Base-by-base conservation (phyloP, 305 asterid genomes). In the Petunia hybrid region DNA sequence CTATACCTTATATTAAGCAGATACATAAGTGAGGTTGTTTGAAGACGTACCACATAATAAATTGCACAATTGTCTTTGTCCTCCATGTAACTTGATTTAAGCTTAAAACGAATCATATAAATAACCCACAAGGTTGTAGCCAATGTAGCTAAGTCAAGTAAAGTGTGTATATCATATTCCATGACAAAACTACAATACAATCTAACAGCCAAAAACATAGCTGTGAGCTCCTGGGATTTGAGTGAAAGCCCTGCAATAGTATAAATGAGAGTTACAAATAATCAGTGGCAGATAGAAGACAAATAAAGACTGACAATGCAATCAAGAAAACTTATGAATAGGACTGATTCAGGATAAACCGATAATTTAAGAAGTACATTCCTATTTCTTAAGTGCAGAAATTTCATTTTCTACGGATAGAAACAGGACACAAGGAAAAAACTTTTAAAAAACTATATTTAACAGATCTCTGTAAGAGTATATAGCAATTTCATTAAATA, bases 101-200 rank as follows among this genome's bases (percentile, higher is more conserved):
- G 89, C 4, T 89, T 89, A 80, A 90, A 88, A 45, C 97, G 94
- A 71, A 93, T 93, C 97, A 88, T 89, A 88, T 87, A 93, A 76
- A 93, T 91, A 87, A 93, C 97, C 97, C 97, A 93, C 84, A 90
- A 65, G 45, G 97, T 93, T 68, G 97, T 89, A 56, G 80, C 97
- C 83, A 93, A 74, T 1, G 97, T 91, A 80, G 92, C 88, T 89
- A 89, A 76, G 86, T 93, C 97, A 82, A 93, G 97, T 82, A 93
- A 40, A 59, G 97, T 93, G 89, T 93, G 97, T 69, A 93, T 93
- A 84, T 93, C 97, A 59, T 89, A 91, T 85, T 93, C 97, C 97
- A 93, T 93, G 66, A 93, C 96, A 82, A 91, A 80, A 84, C 95
- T 93, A 81, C 97, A 91, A 84, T 93, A 93, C 86, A 93, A 80